Evolutionary conservation across 1,139 yeast species (phyloP), one percentile per base, ranked within the genome.

Genomic region (Yarrowia galli): DNA sequence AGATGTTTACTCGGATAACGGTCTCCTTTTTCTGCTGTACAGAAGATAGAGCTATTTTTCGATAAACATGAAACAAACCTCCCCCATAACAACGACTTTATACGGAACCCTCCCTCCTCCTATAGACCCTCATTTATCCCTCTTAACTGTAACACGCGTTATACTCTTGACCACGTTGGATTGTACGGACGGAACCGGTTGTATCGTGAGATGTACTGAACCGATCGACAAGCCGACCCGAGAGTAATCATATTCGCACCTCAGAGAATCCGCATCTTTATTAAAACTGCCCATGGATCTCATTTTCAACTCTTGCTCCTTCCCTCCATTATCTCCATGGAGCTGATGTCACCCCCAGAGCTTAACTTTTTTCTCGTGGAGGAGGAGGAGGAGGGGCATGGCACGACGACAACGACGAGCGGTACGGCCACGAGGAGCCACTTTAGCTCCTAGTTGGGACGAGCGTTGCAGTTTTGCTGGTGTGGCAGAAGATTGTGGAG

Each of bases 81-180:
- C 32, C 6, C 32, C 32, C 4, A 28, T 28, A 28, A 28, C 32
- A 28, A 8, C 6, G 32, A n/a, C n/a, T n/a, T 28, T 25, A 28
- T 46, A 46, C 51, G 51, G 16, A n/a, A 28, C 53, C 10, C 10
- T 1, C 32, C 10, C 28, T 25, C 28, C 36, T 8, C 38, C 40
- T 49, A 49, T 35, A 32, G 56, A 13, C 18, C 32, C 22, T 22
- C 45, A 53, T 36, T 53, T 53, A 53, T 53, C 45, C 60, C 60
- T 36, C 35, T 36, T 53, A 53, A 53, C 58, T 53, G 58, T 53
- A 53, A 53, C 43, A 53, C 58, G 43, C 43, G 58, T 48, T 35
- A 53, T 35, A 13, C 42, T 36, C 43, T 53, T n/a, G 23, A 15
- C 32, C 15, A 22, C 18, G 49, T 22, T 9, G 28, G 28, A 7